A percentile compares a stretch with the other conserved stretches of the same genome.
Conservation (phyloP, 2,329 filamentous ascomycete species). For the Neofusicoccum parvum region DNA sequence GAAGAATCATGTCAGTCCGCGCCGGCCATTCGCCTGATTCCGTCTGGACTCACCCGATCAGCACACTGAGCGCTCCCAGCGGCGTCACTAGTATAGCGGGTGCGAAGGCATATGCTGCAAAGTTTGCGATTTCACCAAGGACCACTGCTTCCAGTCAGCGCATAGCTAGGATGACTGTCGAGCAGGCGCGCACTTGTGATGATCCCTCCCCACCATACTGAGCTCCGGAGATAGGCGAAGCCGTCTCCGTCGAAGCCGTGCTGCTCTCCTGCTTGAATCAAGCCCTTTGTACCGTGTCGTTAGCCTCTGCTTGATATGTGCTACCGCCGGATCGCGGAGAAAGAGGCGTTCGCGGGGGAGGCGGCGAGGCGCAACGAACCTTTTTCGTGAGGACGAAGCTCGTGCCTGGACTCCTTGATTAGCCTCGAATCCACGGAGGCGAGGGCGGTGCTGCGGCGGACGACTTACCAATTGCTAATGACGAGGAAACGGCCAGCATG, state of each 20-base stretch:
- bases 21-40: not conserved
- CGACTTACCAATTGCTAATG: conserved; percentile 40
- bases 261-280: conserved; percentile 85
- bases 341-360: not conserved
- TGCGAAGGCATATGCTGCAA: conserved; percentile 96
- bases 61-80: conserved; percentile 86
- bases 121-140: conserved; percentile 92
- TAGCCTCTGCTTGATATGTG: conserved; percentile 21
- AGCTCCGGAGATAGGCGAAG: conserved; percentile 89
- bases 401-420: conserved; percentile 61
- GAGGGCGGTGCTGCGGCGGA: not conserved
- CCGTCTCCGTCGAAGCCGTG: conserved; percentile 98
- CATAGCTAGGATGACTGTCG: not conserved
- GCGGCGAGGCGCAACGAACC: conserved; percentile 53
- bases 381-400: conserved; percentile 99
- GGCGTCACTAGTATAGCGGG: conserved; percentile 98
- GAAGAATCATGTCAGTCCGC: conserved; percentile 23
- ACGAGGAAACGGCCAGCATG: conserved; percentile 43
- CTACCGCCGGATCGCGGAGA: not conserved
- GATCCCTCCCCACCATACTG: conserved; percentile 97
- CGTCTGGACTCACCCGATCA: conserved; percentile 67
- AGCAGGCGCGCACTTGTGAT: conserved; percentile 67
- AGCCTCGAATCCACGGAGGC: conserved; percentile 19
- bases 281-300: conserved; percentile 59
- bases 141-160: conserved; percentile 64